Conservation (phyloP, 371 early-diverging fungal genomes). For the Mucor circinelloides region DNA sequence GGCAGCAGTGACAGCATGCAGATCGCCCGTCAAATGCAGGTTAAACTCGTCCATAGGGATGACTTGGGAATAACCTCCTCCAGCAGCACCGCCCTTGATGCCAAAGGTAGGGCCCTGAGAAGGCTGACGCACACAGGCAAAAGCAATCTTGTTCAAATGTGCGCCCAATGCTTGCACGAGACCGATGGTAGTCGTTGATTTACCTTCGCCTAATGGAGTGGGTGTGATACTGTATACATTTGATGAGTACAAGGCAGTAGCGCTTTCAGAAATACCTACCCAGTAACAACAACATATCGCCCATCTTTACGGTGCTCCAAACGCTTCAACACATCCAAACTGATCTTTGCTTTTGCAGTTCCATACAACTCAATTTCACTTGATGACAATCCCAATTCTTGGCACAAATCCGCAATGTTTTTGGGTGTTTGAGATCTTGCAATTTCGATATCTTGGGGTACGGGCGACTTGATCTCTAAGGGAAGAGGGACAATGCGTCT, state of each 20-base stretch:
- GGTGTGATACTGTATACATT: conserved; percentile 82
- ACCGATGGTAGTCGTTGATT: conserved; percentile 95
- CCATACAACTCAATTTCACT: conserved; percentile 88
- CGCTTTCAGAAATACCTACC: conserved; percentile 49
- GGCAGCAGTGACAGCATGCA: conserved; percentile 96
- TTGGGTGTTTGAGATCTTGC: conserved; percentile 88
- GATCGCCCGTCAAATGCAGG: conserved; percentile 96
- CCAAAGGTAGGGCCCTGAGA: conserved; percentile 98
- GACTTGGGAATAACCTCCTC: conserved; percentile 96
- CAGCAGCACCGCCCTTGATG: conserved; percentile 98
- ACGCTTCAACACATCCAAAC: conserved; percentile 78
- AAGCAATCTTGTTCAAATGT: conserved; percentile 81
- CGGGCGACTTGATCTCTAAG: conserved; percentile 70
- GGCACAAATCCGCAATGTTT: conserved; percentile 73
- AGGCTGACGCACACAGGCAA: conserved; percentile 97
- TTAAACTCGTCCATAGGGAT: conserved; percentile 99
- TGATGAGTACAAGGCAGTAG: too few relatives aligned
- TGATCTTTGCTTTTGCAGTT: conserved; percentile 87
- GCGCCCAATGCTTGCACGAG: conserved; percentile 93
- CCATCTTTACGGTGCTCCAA: conserved; percentile 79
- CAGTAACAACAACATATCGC: conserved; percentile 93
- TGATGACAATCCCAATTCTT: conserved; percentile 76
- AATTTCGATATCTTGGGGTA: conserved; percentile 94
- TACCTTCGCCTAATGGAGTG: conserved; percentile 97
- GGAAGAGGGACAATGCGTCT: conserved; percentile 63